phyloP scores from a whole-genome alignment of 2,329 filamentous ascomycete genomes.

The Penicillium aurantiogriseum region DNA sequence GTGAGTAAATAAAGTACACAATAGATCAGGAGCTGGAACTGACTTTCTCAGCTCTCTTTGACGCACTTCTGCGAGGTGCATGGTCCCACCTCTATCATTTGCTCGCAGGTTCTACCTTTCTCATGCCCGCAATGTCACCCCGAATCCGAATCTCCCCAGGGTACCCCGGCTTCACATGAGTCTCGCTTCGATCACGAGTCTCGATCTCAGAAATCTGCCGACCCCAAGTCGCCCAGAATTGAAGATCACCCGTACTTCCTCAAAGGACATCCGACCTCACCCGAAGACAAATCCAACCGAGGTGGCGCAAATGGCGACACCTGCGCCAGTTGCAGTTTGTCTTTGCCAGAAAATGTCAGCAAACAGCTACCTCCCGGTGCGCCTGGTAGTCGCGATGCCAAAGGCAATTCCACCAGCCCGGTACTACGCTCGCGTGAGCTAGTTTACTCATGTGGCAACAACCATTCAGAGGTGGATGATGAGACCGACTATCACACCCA shows the following conservation, averaged over 20 bases:
- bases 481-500: constrained; percentile 36
- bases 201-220: constrained; percentile 15
- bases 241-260: constrained; percentile 55
- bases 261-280: constrained; percentile 33
- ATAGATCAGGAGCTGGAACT: background rate
- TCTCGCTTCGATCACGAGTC: constrained; percentile 17
- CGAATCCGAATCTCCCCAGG: constrained; percentile 42
- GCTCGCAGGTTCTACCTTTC: constrained; percentile 57
- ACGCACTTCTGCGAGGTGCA: constrained; percentile 64
- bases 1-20: constrained; percentile 30
- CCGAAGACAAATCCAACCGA: constrained; percentile 48
- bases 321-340: constrained; percentile 59
- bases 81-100: constrained; percentile 62
- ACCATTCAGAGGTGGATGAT: constrained; percentile 38
- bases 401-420: constrained; percentile 52
- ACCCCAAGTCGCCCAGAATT: constrained; percentile 36
- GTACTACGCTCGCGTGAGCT: constrained; percentile 56
- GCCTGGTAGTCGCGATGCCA: constrained; percentile 51
- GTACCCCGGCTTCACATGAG: constrained; percentile 23
- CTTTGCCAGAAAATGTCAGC: constrained; percentile 54
- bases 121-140: constrained; percentile 54
- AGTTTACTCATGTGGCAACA: constrained; percentile 51
- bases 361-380: constrained; percentile 54
- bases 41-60: constrained; percentile 53
- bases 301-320: constrained; percentile 50